These are phyloP conservation scores for Beauveria scarabaeidicola DNA, from an alignment of 2,329 filamentous ascomycete genomes.

Conservation along the genomic window DNA sequence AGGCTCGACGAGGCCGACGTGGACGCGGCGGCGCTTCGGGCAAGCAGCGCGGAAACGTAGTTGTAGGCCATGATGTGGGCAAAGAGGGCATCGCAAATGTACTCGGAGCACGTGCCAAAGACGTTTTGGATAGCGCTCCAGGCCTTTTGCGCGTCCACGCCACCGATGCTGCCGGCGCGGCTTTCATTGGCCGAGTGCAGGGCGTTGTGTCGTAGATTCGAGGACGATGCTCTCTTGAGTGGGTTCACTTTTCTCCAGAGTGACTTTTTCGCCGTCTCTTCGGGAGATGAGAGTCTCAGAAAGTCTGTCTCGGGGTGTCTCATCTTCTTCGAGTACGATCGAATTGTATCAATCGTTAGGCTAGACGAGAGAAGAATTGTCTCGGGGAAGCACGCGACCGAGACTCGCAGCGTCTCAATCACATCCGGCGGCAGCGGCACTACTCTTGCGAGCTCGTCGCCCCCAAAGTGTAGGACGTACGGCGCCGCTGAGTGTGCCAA, in stretches of 20 bases:
- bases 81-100: conserved; percentile 50
- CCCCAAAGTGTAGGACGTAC: conserved; percentile 20
- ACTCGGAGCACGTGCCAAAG: conserved; percentile 43
- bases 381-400: conserved; percentile 48
- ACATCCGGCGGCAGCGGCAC: conserved; percentile 45
- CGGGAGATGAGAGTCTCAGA: conserved; percentile 14
- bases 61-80: conserved; percentile 52
- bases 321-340: conserved; percentile 45
- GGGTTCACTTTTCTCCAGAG: conserved; percentile 30
- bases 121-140: conserved; percentile 42
- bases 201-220: not conserved
- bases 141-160: conserved; percentile 20
- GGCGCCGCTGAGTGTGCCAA: conserved; percentile 26
- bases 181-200: not conserved
- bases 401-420: conserved; percentile 45
- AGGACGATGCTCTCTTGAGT: conserved; percentile 18
- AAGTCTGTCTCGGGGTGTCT: conserved; percentile 29
- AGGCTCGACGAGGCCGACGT: conserved; percentile 9
- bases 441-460: conserved; percentile 29
- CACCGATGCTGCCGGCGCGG: conserved; percentile 10
- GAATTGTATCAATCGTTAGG: conserved; percentile 49
- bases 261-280: conserved; percentile 19
- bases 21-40: conserved; percentile 6
- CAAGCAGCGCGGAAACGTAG: conserved; percentile 37
- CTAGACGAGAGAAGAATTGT: conserved; percentile 49